Percentiles rank a stretch among this genome's conserved stretches.
phyloP scores from a whole-genome alignment of 805 yeast species.

The Candida ponderosae region DNA sequence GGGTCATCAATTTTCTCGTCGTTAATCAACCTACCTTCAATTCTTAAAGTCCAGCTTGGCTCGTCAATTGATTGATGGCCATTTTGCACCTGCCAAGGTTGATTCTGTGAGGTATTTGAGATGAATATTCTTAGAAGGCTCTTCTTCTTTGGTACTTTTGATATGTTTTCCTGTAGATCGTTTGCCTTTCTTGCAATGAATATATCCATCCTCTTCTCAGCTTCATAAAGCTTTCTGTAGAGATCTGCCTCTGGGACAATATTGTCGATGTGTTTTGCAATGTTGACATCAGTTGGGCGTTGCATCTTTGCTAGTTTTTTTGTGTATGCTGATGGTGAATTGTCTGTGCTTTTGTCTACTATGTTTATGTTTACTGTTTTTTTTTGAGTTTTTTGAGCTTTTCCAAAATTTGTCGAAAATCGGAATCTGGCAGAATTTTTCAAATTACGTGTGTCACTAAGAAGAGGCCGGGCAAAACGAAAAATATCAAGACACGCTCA shows the following conservation, averaged over 20 bases:
- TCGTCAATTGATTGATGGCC: constrained; percentile 21
- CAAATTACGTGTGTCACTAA: no score
- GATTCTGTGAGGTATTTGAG: constrained; percentile 76
- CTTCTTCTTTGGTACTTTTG: constrained; percentile 35
- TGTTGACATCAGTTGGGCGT: constrained; percentile 46
- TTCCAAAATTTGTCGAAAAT: no score
- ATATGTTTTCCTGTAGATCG: constrained; percentile 70
- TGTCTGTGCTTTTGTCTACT: neutral
- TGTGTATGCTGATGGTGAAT: neutral
- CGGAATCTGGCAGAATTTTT: no score
- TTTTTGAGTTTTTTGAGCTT: no score
- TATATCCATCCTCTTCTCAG: constrained; percentile 79
- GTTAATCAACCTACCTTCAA: constrained; percentile 78
- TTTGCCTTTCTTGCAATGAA: constrained; percentile 74
- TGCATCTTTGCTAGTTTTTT: constrained; percentile 9
- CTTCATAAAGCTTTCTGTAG: constrained; percentile 64
- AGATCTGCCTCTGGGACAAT: constrained; percentile 63
- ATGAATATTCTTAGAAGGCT: constrained; percentile 71
- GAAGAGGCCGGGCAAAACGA: no score
- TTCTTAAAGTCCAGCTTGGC: constrained; percentile 74
- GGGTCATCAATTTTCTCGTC: constrained; percentile 39
- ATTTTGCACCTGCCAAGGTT: constrained; percentile 67
- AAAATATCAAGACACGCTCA: no score
- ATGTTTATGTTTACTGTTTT: no score
- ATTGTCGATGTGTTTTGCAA: constrained; percentile 36